A percentile compares a stretch with the other conserved stretches of the same genome.
Conservation (phyloP, 2,329 filamentous ascomycete species). For the Elsinoe fawcettii region DNA sequence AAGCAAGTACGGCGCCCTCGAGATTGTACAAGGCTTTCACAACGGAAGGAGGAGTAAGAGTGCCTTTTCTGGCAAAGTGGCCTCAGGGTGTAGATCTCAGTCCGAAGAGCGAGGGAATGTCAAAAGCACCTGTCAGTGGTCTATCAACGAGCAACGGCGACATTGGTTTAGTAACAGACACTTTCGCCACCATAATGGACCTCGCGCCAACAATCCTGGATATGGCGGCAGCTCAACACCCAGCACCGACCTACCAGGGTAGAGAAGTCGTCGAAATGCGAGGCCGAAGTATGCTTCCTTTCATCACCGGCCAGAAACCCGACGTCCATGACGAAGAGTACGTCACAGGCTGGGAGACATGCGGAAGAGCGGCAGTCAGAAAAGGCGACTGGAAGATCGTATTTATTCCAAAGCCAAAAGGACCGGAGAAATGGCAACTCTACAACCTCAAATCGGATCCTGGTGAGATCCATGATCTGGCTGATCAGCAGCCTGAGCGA, state of each 20-base stretch:
- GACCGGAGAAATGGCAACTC: conserved; percentile 50
- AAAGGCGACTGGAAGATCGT: conserved; percentile 52
- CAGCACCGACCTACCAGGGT: conserved; percentile 45
- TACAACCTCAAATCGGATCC: conserved; percentile 48
- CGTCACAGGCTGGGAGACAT: conserved; percentile 51
- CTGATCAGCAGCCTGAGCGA: conserved; percentile 34
- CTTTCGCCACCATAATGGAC: conserved; percentile 43
- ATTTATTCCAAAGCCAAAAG: conserved; percentile 50
- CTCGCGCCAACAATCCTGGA: conserved; percentile 39
- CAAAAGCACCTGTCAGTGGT: conserved; percentile 42
- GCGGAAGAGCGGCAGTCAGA: conserved; percentile 47
- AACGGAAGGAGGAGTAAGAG: conserved; percentile 45
- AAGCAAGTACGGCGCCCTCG: conserved; percentile 46
- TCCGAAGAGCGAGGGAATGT: conserved; percentile 23
- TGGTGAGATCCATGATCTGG: conserved; percentile 39
- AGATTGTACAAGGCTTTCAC: conserved; percentile 42
- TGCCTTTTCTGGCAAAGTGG: conserved; percentile 43
- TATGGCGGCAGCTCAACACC: conserved; percentile 44
- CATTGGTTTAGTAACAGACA: conserved; percentile 37
- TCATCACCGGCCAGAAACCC: conserved; percentile 30
- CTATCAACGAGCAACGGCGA: conserved; percentile 27
- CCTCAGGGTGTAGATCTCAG: conserved; percentile 21
- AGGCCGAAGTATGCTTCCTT: conserved; percentile 41
- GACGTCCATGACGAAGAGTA: conserved; percentile 46
- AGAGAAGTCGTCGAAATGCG: conserved; percentile 46